These are phyloP conservation scores for Myxozyma kluyveri DNA, from an alignment of 805 yeast species.

Conservation along the genomic window DNA sequence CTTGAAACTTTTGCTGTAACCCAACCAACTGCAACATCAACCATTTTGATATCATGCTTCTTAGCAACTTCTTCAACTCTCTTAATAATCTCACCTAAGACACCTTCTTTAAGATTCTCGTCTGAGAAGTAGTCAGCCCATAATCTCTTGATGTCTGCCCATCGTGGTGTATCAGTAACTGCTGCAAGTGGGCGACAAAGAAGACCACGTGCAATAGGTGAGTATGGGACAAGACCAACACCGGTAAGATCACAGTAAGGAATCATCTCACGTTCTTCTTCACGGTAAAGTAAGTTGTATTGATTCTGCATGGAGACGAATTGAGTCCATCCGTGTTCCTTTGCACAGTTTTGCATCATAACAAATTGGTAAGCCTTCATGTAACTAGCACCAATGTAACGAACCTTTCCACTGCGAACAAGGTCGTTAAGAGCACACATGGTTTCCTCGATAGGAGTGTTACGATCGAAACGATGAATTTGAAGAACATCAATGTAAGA, in stretches of 20 bases:
- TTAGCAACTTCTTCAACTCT: conserved; percentile 52
- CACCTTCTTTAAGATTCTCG: too few relatives aligned
- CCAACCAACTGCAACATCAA: conserved; percentile 55
- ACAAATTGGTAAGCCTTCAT: conserved; percentile 57
- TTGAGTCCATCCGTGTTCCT: conserved; percentile 53
- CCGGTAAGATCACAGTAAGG: conserved; percentile 52
- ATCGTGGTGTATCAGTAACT: too few relatives aligned
- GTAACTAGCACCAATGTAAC: conserved; percentile 63
- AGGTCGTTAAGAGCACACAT: conserved; percentile 57
- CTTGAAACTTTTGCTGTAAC: conserved; percentile 48
- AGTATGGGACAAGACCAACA: conserved; percentile 60
- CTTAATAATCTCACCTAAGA: conserved; percentile 43
- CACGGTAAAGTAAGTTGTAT: conserved; percentile 56
- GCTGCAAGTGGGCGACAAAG: conserved; percentile 48
- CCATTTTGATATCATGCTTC: conserved; percentile 50
- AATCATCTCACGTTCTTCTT: conserved; percentile 62
- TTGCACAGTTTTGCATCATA: conserved; percentile 52
- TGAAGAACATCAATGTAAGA: conserved; percentile 55
- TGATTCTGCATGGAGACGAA: conserved; percentile 59
- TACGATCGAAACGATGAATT: conserved; percentile 53
- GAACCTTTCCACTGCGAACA: conserved; percentile 46
- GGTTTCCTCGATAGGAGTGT: conserved; percentile 47
- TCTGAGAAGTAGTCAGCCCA: too few relatives aligned
- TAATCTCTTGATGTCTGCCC: too few relatives aligned
- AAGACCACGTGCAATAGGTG: conserved; percentile 55